Percentiles rank a stretch among this genome's conserved stretches.
Conservation (phyloP, 1,139 yeast species). For the Taphrina pruni region DNA sequence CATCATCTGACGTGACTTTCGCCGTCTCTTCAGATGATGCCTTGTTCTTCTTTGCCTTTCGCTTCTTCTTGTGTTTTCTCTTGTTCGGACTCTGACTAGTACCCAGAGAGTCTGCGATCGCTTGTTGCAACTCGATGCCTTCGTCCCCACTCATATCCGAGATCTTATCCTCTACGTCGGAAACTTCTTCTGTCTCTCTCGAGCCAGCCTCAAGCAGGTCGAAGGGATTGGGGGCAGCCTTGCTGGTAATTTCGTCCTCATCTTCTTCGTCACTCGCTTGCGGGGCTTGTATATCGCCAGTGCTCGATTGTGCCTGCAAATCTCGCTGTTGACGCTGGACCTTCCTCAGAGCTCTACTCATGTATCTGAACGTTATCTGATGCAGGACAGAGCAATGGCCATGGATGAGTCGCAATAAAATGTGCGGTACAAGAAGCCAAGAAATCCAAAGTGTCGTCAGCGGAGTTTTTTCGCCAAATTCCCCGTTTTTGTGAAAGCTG, state of each 20-base stretch:
- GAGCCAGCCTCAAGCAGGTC: conserved; percentile 27
- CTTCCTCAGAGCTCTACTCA: conserved; percentile 35
- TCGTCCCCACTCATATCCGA: conserved; percentile 1
- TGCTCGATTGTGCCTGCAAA: not conserved
- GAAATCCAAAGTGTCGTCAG: not conserved
- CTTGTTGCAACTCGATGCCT: conserved; percentile 5
- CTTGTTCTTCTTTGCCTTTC: conserved; percentile 4
- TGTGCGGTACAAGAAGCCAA: no score
- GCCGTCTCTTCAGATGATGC: not conserved
- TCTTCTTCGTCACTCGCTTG: conserved; percentile 17
- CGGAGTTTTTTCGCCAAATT: not conserved
- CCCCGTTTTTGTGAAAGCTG: not conserved
- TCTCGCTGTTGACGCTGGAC: conserved; percentile 33
- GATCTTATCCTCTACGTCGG: conserved; percentile 11
- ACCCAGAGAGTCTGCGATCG: not conserved
- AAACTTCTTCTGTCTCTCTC: conserved; percentile 14
- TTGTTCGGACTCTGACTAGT: conserved; percentile 3
- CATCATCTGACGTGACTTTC: not conserved
- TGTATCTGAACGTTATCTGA: not conserved
- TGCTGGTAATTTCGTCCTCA: conserved; percentile 1
- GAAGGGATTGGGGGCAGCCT: conserved; percentile 31
- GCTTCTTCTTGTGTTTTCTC: conserved; percentile 37
- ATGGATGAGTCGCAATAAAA: not conserved
- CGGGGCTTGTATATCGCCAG: not conserved
- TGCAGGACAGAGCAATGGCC: not conserved